These are phyloP conservation scores for Spiromastix sp. DNA, from an alignment of 2,329 filamentous ascomycete genomes.

Conservation along the genomic window DNA sequence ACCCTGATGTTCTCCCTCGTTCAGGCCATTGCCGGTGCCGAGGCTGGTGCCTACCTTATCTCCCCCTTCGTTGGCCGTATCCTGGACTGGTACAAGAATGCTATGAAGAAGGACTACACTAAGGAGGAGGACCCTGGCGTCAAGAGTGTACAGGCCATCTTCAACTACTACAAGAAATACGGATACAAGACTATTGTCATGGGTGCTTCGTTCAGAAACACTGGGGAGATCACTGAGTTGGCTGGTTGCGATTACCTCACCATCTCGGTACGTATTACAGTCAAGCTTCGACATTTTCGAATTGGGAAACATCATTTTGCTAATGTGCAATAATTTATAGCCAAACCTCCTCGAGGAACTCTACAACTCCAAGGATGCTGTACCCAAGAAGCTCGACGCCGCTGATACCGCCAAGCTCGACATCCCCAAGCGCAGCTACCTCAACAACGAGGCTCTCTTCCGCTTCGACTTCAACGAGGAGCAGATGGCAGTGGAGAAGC, in stretches of 20 bases:
- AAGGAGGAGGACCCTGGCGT: slow-evolving; percentile 92
- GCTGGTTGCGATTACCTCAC: slow-evolving; percentile 98
- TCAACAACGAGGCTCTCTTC: slow-evolving; percentile 81
- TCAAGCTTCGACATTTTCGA: no score
- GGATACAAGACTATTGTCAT: slow-evolving; percentile 99
- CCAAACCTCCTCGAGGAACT: slow-evolving; percentile 92
- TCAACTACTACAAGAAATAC: slow-evolving; percentile 99
- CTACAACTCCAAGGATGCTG: slow-evolving; percentile 66
- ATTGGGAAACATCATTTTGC: no score
- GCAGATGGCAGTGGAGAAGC: slow-evolving; percentile 98
- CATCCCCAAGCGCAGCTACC: slow-evolving; percentile 82
- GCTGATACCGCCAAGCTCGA: slow-evolving; percentile 54
- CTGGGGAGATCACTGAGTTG: slow-evolving; percentile 94
- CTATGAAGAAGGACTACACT: slow-evolving; percentile 85
- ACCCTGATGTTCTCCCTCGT: slow-evolving; percentile 96
- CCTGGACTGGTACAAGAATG: slow-evolving; percentile 98
- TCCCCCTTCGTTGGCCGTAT: slow-evolving; percentile 99
- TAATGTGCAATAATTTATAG: no score
- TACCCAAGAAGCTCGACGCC: slow-evolving; percentile 89
- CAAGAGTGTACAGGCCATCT: slow-evolving; percentile 84
- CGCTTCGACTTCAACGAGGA: slow-evolving; percentile 99
- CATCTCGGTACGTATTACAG: slow-evolving; percentile 61
- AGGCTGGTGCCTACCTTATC: slow-evolving; percentile 94
- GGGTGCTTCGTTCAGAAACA: slow-evolving; percentile 96
- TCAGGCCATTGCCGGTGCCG: slow-evolving; percentile 91